phyloP scores from a whole-genome alignment of 2,329 filamentous ascomycete species.

The Magnaporthiopsis rhizophila region DNA sequence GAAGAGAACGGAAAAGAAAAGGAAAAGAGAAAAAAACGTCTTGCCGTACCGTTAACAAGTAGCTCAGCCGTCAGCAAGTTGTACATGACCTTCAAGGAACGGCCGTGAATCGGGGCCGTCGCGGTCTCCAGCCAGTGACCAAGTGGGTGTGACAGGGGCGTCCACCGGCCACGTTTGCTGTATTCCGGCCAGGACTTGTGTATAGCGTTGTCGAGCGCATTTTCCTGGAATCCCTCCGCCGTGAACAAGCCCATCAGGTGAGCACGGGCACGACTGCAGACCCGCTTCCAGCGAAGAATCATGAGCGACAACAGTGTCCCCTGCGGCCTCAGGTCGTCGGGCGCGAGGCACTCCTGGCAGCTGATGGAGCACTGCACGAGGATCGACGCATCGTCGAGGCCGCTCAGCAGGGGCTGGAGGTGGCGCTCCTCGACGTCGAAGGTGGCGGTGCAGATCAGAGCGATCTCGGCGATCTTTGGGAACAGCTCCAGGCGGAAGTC shows the following conservation, averaged over 20 bases:
- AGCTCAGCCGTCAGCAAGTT: conserved; percentile 44
- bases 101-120: neutral
- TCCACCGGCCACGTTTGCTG: conserved; percentile 6
- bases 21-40: neutral
- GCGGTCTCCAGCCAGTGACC: conserved; percentile 17
- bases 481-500: conserved; percentile 22
- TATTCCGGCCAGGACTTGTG: conserved; percentile 20
- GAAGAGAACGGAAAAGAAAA: no score
- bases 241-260: conserved; percentile 12
- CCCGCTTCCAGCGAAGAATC: conserved; percentile 18
- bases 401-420: conserved; percentile 20
- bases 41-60: conserved; percentile 36
- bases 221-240: conserved; percentile 8
- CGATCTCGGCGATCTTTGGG: conserved; percentile 27
- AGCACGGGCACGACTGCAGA: conserved; percentile 14
- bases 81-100: conserved; percentile 29
- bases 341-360: conserved; percentile 22
- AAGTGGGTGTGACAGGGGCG: neutral
- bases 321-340: neutral
- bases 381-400: conserved; percentile 19
- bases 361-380: conserved; percentile 29
- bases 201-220: conserved; percentile 20
- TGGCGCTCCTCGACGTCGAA: conserved; percentile 32
- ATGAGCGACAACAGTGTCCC: conserved; percentile 13
- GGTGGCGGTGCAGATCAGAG: conserved; percentile 32